A percentile compares a stretch with the other conserved stretches of the same genome.
These are phyloP conservation scores for Dictyostelium purpureum DNA, from an alignment of 78 protist species.

Conservation along the genomic window DNA sequence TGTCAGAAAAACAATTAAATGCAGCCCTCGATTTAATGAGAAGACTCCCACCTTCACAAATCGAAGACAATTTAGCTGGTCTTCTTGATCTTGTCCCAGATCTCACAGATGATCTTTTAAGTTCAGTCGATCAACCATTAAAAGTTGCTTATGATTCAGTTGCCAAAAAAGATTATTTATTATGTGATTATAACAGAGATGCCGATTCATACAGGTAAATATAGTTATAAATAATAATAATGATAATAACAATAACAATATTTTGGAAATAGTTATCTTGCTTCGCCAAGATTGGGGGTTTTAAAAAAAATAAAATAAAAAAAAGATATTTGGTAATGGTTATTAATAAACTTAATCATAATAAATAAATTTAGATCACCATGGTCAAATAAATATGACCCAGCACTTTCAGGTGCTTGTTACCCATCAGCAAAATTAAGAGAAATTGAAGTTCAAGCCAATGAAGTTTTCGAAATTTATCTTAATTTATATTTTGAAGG, in stretches of 20 bases:
- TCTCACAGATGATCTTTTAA: slow-evolving; percentile 95
- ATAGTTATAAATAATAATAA: background rate
- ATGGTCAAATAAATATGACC: slow-evolving; percentile 97
- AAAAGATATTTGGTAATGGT: background rate
- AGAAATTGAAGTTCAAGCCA: slow-evolving; percentile 90
- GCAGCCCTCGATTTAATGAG: slow-evolving; percentile 95
- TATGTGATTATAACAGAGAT: slow-evolving; percentile 98
- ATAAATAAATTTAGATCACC: slow-evolving; percentile 90
- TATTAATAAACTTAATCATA: background rate
- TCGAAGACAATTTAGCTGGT: slow-evolving; percentile 89
- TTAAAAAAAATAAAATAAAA: background rate
- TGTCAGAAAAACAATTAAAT: slow-evolving; percentile 88
- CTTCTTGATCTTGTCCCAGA: slow-evolving; percentile 95
- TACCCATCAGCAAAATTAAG: slow-evolving; percentile 92
- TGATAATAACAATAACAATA: background rate
- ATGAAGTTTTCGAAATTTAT: slow-evolving; percentile 94
- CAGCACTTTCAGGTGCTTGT: slow-evolving; percentile 92
- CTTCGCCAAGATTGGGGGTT: too few species aligned
- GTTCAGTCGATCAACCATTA: slow-evolving; percentile 96
- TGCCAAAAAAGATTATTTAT: slow-evolving; percentile 86
- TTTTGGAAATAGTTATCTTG: background rate
- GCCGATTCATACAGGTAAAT: slow-evolving; percentile 97
- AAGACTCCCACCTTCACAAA: slow-evolving; percentile 93
- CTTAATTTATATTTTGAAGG: slow-evolving; percentile 94
- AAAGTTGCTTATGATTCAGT: slow-evolving; percentile 87